These are phyloP conservation scores for Termitomyces heimii DNA, from an alignment of 768 basidiomycete genomes.

Conservation along the genomic window DNA sequence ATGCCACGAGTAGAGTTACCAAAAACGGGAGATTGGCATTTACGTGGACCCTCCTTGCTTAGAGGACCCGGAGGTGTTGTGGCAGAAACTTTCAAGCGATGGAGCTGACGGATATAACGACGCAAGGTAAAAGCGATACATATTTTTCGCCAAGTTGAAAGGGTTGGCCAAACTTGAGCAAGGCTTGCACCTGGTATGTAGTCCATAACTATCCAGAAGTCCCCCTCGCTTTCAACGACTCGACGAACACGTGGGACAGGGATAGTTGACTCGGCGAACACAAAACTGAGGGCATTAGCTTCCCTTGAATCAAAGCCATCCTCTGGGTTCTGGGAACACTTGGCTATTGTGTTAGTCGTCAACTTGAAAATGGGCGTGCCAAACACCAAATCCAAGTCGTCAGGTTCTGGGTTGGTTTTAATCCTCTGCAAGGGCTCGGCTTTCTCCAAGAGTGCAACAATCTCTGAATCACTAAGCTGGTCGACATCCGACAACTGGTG, in stretches of 20 bases:
- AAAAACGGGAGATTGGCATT: too few relatives aligned
- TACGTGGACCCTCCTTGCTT: too few relatives aligned
- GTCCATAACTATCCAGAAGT: constrained; percentile 13
- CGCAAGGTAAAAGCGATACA: too few relatives aligned
- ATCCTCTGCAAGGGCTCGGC: neutral
- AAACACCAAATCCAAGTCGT: neutral
- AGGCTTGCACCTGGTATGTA: constrained; percentile 13
- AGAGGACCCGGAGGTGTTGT: too few relatives aligned
- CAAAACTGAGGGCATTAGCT: too few relatives aligned
- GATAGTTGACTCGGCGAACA: too few relatives aligned
- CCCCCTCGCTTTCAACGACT: neutral
- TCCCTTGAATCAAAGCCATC: neutral
- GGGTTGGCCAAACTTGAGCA: constrained; percentile 9
- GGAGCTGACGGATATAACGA: too few relatives aligned
- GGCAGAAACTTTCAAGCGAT: too few relatives aligned
- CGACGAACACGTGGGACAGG: too few relatives aligned
- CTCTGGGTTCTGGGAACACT: neutral
- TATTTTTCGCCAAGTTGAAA: constrained; percentile 12
- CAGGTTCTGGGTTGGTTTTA: neutral
- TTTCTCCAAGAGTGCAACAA: too few relatives aligned
- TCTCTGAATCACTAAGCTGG: neutral
- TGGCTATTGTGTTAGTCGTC: neutral
- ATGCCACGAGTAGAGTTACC: too few relatives aligned
- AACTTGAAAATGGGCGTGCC: neutral
- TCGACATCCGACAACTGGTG: too few relatives aligned